Conservation (phyloP, 331 rosid species). For the Saraca asoca region DNA sequence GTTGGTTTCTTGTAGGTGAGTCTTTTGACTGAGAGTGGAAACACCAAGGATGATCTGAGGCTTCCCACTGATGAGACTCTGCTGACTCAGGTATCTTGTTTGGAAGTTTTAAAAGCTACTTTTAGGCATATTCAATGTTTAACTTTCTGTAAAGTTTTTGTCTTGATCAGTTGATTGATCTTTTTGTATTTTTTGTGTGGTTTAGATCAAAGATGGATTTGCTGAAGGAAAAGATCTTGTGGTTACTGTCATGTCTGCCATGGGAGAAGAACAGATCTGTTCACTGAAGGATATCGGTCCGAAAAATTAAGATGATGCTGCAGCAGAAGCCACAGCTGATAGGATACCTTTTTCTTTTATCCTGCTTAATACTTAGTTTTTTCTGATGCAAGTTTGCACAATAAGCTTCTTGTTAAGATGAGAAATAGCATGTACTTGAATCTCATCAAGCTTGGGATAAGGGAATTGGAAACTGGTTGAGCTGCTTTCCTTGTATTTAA, state of each 20-base stretch:
- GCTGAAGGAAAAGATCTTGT: slow-evolving; percentile 77
- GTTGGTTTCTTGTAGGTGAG: slow-evolving; percentile 54
- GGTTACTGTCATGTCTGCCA: slow-evolving; percentile 77
- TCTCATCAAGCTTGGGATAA: slow-evolving; percentile 28
- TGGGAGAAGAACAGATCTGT: slow-evolving; percentile 84
- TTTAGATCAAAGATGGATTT: slow-evolving; percentile 72
- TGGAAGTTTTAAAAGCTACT: slow-evolving; percentile 1
- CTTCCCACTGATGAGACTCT: slow-evolving; percentile 73
- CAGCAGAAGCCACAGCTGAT: slow-evolving; percentile 44
- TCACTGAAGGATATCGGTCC: slow-evolving; percentile 78
- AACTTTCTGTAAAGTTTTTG: not conserved
- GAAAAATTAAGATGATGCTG: slow-evolving; percentile 46
- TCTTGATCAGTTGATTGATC: not conserved
- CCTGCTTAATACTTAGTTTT: slow-evolving; percentile 39
- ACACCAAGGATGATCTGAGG: slow-evolving; percentile 77
- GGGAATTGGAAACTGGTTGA: slow-evolving; percentile 1
- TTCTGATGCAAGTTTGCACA: slow-evolving; percentile 41
- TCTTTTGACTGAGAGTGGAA: slow-evolving; percentile 68
- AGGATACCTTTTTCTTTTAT: slow-evolving; percentile 26
- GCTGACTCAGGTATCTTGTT: slow-evolving; percentile 53
- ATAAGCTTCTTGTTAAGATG: slow-evolving; percentile 41
- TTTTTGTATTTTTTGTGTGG: not conserved
- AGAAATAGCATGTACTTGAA: slow-evolving; percentile 32
- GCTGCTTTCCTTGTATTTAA: slow-evolving; percentile 26
- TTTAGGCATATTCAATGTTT: slow-evolving; percentile 8